Base-by-base conservation (phyloP, 2,329 filamentous ascomycete genomes). In the Colletotrichum trifolii region DNA sequence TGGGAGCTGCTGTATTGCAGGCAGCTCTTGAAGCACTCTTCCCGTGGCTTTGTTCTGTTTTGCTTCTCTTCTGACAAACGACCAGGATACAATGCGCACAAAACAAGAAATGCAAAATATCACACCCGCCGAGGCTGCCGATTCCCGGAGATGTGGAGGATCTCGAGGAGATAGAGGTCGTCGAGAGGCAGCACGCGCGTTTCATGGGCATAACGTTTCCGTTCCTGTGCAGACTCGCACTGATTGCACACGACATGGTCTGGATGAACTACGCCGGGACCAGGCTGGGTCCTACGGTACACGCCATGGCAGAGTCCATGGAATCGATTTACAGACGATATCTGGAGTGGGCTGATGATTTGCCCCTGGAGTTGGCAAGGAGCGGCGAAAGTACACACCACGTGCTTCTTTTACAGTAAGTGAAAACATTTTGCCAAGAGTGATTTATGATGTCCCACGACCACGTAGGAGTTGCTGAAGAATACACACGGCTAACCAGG, bases 41-140 rank as follows among this genome's bases (percentile, higher is more conserved):
- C 17, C 17, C 17, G 17, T 25, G 17, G n/a, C n/a, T n/a, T n/a
- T n/a, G 25, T 25, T 25, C 4, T 25, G 25, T 25, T 25, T 25
- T 25, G 25, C 25, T 25, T 25, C 25, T 25, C 25, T 25, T 25
- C 25, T 25, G 25, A 25, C 25, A 25, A 25, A 25, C 25, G 4
- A 25, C 25, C 25, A 64, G 60, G 36, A 64, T 35, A 48, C 60
- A 47, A 42, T 64, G 60, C 48, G 55, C 54, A 10, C 54, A 64
- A 4, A 42, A 53, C 15, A 35, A 64, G 12, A 54, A 11, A 2
- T 60, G 48, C 42, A 64, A 54, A 17, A 54, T 64, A 8, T 13
- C 43, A 3, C 49, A 59, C 13, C 60, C 48, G 5, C 60, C 54
- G 13, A 35, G 54, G 11, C 9, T 34, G 12, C 54, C 48, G 15